phyloP scores from a whole-genome alignment of 2,329 filamentous ascomycete species.

The Stemphylium lycopersici region DNA sequence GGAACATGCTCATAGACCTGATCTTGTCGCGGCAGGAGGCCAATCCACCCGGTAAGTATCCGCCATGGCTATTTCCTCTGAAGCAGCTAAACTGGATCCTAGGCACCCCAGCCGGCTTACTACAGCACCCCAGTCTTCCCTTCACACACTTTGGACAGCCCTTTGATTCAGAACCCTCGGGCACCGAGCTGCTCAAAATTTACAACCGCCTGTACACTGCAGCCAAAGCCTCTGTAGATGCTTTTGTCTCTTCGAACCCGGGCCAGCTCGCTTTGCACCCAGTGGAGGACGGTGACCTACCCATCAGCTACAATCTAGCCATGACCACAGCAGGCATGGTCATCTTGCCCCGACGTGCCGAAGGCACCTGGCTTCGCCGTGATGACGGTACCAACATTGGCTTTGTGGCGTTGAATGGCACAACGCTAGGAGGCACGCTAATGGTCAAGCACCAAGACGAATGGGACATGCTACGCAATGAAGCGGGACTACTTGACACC shows the following conservation, averaged over 20 bases:
- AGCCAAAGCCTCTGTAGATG: conserved; percentile 43
- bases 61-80: neutral
- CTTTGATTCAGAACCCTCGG: conserved; percentile 50
- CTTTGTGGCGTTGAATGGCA: conserved; percentile 62
- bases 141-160: conserved; percentile 57
- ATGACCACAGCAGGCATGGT: conserved; percentile 62
- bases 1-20: conserved; percentile 58
- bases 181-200: conserved; percentile 38
- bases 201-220: conserved; percentile 45
- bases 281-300: conserved; percentile 46
- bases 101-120: conserved; percentile 8
- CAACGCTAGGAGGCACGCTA: conserved; percentile 62
- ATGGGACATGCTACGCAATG: conserved; percentile 56
- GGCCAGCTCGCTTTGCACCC: conserved; percentile 33
- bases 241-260: conserved; percentile 51
- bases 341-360: conserved; percentile 58
- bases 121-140: conserved; percentile 48
- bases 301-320: conserved; percentile 64
- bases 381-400: conserved; percentile 48
- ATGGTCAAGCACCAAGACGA: conserved; percentile 64
- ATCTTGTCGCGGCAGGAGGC: conserved; percentile 31
- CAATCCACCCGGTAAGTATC: conserved; percentile 7
- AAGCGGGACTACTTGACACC: conserved; percentile 50
- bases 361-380: conserved; percentile 51
- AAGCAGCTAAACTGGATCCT: conserved; percentile 10